Evolutionary conservation across 1,284 basidiomycete species (phyloP), one percentile per base, ranked within the genome.

Genomic region (Testicularia cyperi): DNA sequence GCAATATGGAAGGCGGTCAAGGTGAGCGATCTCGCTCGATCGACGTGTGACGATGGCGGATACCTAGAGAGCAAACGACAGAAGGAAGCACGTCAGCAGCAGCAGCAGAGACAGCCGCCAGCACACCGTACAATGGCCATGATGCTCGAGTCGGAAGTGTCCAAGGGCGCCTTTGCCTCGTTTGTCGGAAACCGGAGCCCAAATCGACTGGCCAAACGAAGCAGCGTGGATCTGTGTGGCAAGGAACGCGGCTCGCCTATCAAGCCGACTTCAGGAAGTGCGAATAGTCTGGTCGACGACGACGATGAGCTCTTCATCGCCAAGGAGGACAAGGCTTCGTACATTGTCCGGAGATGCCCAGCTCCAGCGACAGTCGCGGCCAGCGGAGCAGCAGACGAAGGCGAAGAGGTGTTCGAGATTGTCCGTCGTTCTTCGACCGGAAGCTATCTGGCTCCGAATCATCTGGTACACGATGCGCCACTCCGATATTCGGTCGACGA

Each of bases 161-260:
- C 51, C 3, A 40, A 34, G 13, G 51, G 57, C n/a, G 53, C 51
- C 15, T 61, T 61, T 38, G 57, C 57, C 18, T 44, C 38, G 5
- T 61, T 61, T 18, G 57, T 61, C 2, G 57, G 57, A 39, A 61
- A 61, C n/a, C 45, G 51, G 23, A 55, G 57, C 27, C 57, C 57
- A 7, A 20, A 38, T 28, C 26, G 57, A 15, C 57, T 49, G 18
- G 31, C 42, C 21, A 52, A 51, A 10, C n/a, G 39, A 24, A 22
- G 37, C 2, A 49, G 35, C 22, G 37, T 35, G 12, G 49, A 49
- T 32, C 15, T 35, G 33, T 8, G 30, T 31, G 30, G 8, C 9
- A 9, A 20, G 16, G 20, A 20, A 15, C 33, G 19, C 6, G 33
- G 19, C 18, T 35, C 33, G 18, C 33, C 33, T 9, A 35, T 18